Conservation (phyloP, 2,329 filamentous ascomycete genomes). For the Didymella exigua region DNA sequence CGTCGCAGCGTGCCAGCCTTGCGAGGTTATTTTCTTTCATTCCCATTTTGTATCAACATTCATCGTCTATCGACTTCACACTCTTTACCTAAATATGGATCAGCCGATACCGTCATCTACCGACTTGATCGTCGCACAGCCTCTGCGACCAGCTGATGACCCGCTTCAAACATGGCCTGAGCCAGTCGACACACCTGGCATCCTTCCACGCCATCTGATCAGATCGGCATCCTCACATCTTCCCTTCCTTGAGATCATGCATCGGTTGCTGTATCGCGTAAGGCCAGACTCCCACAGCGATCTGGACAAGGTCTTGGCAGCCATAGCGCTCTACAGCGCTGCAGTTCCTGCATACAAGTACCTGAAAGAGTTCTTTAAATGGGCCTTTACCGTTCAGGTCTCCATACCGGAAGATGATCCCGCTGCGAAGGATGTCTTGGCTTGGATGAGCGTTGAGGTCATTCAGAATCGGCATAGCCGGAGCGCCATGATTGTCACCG, state of each 20-base stretch:
- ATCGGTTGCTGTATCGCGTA: conserved; percentile 32
- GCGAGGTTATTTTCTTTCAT: not conserved
- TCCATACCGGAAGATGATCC: conserved; percentile 33
- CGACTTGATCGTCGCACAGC: conserved; percentile 7
- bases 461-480: conserved; percentile 28
- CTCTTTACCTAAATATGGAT: conserved; percentile 6
- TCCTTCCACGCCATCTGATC: conserved; percentile 33
- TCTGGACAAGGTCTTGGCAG: conserved; percentile 31
- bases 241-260: conserved; percentile 39
- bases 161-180: conserved; percentile 29
- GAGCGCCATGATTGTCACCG: conserved; percentile 31
- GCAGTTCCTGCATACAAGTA: conserved; percentile 23
- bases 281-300: conserved; percentile 21
- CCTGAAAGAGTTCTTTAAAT: conserved; percentile 25
- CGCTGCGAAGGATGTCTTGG: conserved; percentile 32
- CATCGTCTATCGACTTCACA: not conserved
- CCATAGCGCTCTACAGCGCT: conserved; percentile 34
- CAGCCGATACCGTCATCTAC: not conserved
- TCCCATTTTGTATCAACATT: not conserved
- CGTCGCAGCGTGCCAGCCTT: not conserved
- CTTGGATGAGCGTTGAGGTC: conserved; percentile 37
- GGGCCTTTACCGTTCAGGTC: conserved; percentile 30
- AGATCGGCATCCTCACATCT: conserved; percentile 21
- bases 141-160: not conserved
- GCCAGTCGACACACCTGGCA: conserved; percentile 31